Evolutionary conservation across 1,139 yeast species (phyloP), one percentile per base, ranked within the genome.

Genomic region (Suhomyces bribrorum): DNA sequence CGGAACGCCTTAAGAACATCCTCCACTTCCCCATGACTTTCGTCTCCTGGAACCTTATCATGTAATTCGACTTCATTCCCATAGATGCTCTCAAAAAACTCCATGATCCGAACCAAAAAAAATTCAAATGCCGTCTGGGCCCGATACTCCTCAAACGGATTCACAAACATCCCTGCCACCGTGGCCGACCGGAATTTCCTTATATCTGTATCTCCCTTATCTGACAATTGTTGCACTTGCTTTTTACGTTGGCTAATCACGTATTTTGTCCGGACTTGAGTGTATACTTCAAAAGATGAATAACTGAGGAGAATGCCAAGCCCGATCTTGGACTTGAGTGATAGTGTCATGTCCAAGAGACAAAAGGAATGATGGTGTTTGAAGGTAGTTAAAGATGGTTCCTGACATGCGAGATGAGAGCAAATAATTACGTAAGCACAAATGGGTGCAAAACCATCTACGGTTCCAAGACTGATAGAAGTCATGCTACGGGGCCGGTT

Each of bases 41-140:
- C 76, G 4, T 62, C 58, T 0, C 86, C 88, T 6, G 85, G 75
- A 7, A 61, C 49, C 42, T 62, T 61, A 16, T 63, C 62, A 45
- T 71, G 75, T 4, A 66, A 44, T 44, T 71, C 77, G 29, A 68
- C 50, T 32, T 81, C 79, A 26, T 87, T 92, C 16, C 94, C 80
- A 36, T 83, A 81, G 27, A 75, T 67, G 38, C 75, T 64, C 50
- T 85, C 87, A 48, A 84, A 74, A 5, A 87, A 57, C 56, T 89
- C 96, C 44, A 81, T 60, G 4, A 87, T 46, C 22, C 96, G 66
- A 42, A 89, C 86, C 31, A 77, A 66, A 25, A 86, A 64, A 61
- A 89, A 90, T 63, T 90, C 97, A 57, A 86, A 86, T 5, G 88
- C 74, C 0, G 97, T 88, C 61, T 89, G 97, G 3, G 90, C 84